These are phyloP conservation scores for Colletotrichum sp. DNA, from an alignment of 2,329 filamentous ascomycete genomes.

Conservation along the genomic window DNA sequence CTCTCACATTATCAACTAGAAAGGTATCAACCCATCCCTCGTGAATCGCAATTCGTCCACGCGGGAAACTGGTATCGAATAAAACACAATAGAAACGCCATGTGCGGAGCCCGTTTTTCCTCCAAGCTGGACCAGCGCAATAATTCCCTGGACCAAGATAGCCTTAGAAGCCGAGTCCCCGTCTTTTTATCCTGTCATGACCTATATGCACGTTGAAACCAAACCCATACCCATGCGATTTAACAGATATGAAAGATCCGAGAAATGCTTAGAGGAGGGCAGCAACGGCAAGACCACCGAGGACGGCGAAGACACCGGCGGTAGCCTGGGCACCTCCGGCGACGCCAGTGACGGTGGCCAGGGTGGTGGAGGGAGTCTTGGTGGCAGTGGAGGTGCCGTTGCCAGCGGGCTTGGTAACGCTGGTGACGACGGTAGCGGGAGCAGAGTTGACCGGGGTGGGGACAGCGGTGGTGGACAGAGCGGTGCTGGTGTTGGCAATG, in stretches of 20 bases:
- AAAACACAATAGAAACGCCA: slow-evolving; percentile 17
- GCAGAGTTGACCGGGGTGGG: slow-evolving; percentile 18
- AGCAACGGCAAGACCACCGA: slow-evolving; percentile 22
- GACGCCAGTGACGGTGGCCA: slow-evolving; percentile 3
- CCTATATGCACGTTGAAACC: slow-evolving; percentile 20
- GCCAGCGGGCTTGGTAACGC: slow-evolving; percentile 23
- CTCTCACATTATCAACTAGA: slow-evolving; percentile 21
- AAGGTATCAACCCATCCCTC: slow-evolving; percentile 19
- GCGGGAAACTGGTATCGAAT: slow-evolving; percentile 15
- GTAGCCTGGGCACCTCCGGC: slow-evolving; percentile 15
- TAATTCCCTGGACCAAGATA: not conserved
- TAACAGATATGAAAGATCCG: slow-evolving; percentile 16
- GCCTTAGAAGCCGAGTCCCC: slow-evolving; percentile 12
- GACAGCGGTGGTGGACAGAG: slow-evolving; percentile 22
- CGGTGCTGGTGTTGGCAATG: slow-evolving; percentile 26
- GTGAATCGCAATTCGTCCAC: slow-evolving; percentile 2
- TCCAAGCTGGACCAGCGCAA: not conserved
- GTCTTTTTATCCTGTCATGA: slow-evolving; percentile 22
- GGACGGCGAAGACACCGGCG: slow-evolving; percentile 20
- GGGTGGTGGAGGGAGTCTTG: not conserved
- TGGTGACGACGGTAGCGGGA: slow-evolving; percentile 26
- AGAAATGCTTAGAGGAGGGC: slow-evolving; percentile 21
- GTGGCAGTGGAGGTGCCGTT: not conserved
- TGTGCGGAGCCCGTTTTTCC: slow-evolving; percentile 12
- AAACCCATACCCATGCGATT: slow-evolving; percentile 14